These are phyloP conservation scores for Laguncularia racemosa DNA, from an alignment of 345 rosid genomes.

Conservation along the genomic window DNA sequence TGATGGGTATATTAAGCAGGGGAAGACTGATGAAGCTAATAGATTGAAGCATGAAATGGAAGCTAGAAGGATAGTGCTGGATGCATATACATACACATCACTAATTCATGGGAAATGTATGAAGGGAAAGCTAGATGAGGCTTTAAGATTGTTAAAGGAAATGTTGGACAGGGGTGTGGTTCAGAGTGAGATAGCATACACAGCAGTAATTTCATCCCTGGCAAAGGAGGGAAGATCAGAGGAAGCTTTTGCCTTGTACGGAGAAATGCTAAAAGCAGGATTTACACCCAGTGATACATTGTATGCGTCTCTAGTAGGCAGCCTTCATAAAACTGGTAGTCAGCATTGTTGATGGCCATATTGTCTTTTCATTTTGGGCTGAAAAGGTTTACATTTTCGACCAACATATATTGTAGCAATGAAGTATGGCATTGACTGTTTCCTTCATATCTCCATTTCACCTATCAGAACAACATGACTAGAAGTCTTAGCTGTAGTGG, in stretches of 20 bases:
- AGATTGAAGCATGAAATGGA: conserved; percentile 53
- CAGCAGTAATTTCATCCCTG: conserved; percentile 58
- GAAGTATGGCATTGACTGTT: no score
- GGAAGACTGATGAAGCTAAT: conserved; percentile 58
- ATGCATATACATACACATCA: conserved; percentile 63
- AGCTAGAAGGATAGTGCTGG: conserved; percentile 35
- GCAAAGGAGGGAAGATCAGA: conserved; percentile 72
- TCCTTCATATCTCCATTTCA: no score
- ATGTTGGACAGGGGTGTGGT: conserved; percentile 42
- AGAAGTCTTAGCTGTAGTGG: no score
- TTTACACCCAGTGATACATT: conserved; percentile 55
- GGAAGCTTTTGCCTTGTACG: conserved; percentile 69
- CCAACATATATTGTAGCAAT: no score
- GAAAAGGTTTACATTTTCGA: no score
- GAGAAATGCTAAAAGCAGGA: conserved; percentile 58
- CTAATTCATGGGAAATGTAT: conserved; percentile 74
- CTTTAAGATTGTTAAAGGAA: conserved; percentile 52
- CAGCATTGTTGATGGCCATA: no score
- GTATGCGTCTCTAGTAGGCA: conserved; percentile 60
- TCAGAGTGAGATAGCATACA: conserved; percentile 44
- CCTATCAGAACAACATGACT: no score
- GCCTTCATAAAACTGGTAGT: conserved; percentile 35
- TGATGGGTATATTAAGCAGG: conserved; percentile 58
- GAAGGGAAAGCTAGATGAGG: conserved; percentile 52
- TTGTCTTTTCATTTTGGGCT: no score